Percentiles rank a stretch among this genome's conserved stretches.
phyloP scores from a whole-genome alignment of 2,329 filamentous ascomycete species.

The Scedosporium minutisporum region DNA sequence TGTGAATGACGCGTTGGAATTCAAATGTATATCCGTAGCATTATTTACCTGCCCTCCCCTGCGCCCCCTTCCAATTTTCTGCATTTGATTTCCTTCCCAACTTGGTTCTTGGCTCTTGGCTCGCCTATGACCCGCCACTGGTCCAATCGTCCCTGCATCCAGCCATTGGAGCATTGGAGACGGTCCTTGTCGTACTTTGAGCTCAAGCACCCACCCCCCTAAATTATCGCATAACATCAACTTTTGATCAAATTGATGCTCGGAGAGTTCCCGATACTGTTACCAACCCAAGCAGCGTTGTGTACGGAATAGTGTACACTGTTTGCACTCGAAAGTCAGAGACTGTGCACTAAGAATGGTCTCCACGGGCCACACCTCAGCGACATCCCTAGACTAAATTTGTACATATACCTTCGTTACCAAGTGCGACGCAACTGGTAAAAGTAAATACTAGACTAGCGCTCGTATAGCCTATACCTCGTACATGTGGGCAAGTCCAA shows the following conservation, averaged over 20 bases:
- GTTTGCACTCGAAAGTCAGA: too few species aligned
- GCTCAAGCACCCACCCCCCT: neutral
- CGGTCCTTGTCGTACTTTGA: neutral
- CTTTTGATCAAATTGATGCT: neutral
- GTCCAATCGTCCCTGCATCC: neutral
- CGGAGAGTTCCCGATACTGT: neutral
- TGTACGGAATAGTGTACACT: too few species aligned
- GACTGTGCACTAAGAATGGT: too few species aligned
- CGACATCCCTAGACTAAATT: neutral
- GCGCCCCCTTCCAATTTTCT: neutral
- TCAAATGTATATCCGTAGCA: neutral
- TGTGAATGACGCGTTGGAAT: neutral
- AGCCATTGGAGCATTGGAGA: neutral
- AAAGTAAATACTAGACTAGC: neutral
- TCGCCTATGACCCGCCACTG: neutral
- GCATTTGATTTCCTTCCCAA: conserved; percentile 1
- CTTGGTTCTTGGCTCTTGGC: neutral
- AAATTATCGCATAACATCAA: neutral
- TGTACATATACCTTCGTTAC: neutral
- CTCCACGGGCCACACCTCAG: neutral
- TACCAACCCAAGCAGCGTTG: neutral
- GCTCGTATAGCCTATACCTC: too few species aligned
- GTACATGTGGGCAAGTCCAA: too few species aligned
- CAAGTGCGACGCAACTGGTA: neutral
- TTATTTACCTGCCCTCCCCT: neutral